A percentile compares a stretch with the other conserved stretches of the same genome.
phyloP scores from a whole-genome alignment of 78 protist genomes.

The Tieghemostelium lacteum region DNA sequence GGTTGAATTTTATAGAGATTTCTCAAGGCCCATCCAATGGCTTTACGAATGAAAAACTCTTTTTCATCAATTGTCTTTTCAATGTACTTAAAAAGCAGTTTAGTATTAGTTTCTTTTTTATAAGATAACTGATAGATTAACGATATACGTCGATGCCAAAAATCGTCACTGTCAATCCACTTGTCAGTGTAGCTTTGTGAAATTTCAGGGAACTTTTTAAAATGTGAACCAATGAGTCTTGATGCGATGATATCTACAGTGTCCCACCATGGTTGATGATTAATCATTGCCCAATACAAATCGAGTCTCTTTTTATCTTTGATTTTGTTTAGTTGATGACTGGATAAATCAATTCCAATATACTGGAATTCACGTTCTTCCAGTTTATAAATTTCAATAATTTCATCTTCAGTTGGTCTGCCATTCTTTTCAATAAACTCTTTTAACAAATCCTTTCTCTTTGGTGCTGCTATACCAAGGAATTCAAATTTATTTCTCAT shows the following conservation, averaged over 20 bases:
- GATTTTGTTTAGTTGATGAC: not conserved
- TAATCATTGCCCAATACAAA: not conserved
- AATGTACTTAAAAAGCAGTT: slow-evolving; percentile 21
- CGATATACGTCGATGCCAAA: slow-evolving; percentile 21
- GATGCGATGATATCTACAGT: slow-evolving; percentile 34
- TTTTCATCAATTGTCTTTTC: not conserved
- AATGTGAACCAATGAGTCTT: slow-evolving; percentile 30
- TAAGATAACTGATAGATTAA: slow-evolving; percentile 42
- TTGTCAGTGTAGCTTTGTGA: not conserved
- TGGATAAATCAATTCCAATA: slow-evolving; percentile 30
- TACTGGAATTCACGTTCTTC: slow-evolving; percentile 47
- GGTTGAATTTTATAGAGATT: slow-evolving; percentile 8
- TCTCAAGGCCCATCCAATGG: slow-evolving; percentile 56
- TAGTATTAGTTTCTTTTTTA: slow-evolving; percentile 20
- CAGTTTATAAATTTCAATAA: slow-evolving; percentile 9
- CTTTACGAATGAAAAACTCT: slow-evolving; percentile 53
- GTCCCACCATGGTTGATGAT: slow-evolving; percentile 27
- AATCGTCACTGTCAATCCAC: slow-evolving; percentile 1
- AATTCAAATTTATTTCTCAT: slow-evolving; percentile 50
- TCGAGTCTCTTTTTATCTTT: not conserved
- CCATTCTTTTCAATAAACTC: slow-evolving; percentile 2
- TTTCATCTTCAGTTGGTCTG: not conserved
- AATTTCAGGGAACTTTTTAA: not conserved
- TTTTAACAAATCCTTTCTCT: slow-evolving; percentile 11
- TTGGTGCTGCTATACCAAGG: slow-evolving; percentile 25